phyloP scores from a whole-genome alignment of 2,329 filamentous ascomycete species.

The Xylariaceae sp. region DNA sequence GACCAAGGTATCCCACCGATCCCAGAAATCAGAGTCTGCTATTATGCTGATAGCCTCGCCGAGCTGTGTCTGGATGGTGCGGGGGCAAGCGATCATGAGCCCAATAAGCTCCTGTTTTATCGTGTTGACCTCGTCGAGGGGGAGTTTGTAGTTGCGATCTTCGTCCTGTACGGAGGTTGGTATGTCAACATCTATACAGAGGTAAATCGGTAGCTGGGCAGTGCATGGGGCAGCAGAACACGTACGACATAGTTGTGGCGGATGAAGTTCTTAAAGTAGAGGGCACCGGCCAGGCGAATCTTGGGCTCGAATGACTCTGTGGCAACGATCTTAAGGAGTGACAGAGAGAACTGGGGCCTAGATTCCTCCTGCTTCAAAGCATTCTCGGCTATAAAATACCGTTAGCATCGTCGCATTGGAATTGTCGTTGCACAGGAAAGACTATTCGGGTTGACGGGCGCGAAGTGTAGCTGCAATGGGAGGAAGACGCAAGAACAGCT shows the following conservation, averaged over 20 bases:
- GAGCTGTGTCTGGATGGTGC: constrained; percentile 86
- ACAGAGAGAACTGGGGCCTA: constrained; percentile 84
- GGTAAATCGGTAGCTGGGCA: background rate
- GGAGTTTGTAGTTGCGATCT: constrained; percentile 88
- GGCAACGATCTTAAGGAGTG: constrained; percentile 86
- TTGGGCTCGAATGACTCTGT: constrained; percentile 68
- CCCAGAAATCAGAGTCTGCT: constrained; percentile 96
- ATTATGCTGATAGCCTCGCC: constrained; percentile 97
- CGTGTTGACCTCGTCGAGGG: constrained; percentile 74
- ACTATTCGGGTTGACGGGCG: background rate
- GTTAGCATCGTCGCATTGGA: background rate
- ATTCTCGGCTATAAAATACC: constrained; percentile 64
- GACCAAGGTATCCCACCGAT: constrained; percentile 93
- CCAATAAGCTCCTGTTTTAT: constrained; percentile 96
- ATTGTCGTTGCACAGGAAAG: background rate
- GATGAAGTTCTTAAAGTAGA: constrained; percentile 99
- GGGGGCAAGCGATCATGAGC: constrained; percentile 89
- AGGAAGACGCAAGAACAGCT: background rate
- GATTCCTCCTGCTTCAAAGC: constrained; percentile 75
- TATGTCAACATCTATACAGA: too few relatives aligned
- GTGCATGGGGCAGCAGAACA: constrained; percentile 17
- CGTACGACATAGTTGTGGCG: constrained; percentile 83
- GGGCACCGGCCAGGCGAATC: constrained; percentile 79
- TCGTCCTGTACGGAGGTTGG: constrained; percentile 59
- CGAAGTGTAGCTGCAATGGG: background rate